Evolutionary conservation across 306 rosid genomes (phyloP), one percentile per base, ranked within the genome.

Genomic region (Vicia villosa): DNA sequence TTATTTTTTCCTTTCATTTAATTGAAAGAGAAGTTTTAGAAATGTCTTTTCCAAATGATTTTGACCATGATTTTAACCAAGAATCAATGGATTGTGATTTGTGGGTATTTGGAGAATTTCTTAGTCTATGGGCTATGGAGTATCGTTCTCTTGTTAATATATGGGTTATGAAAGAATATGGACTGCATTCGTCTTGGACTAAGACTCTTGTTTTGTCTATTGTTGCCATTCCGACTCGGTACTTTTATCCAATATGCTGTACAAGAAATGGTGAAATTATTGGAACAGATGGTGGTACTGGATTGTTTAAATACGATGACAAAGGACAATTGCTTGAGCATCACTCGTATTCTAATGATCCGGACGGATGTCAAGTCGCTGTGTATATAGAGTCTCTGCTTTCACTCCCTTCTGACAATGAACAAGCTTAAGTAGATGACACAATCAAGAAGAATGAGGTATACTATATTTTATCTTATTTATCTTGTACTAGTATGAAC

Each of bases 101-200:
- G 59, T 16, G 66, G 28, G 41, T 76, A 17, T 21, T 38, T 57
- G 70, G 77, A 9, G 74, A 56, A 58, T 64, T 17, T 26, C 45
- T 70, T 5, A 37, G 69, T 10, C 5, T 74, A 1, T 52, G 9
- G 7, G 19, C 15, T 36, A 0, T 10, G 13, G 10, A 3, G 9
- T 6, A 47, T 15, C 3, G 9, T 16, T 1, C 4, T 1, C 6
- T 21, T 52, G 10, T 20, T 10, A 73, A 63, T 0, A 55, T 74
- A 69, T 74, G 83, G 69, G 40, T 63, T 5, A 69, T 74, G 83
- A 8, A 69, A 38, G 69, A 79, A 45, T 69, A 79, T n/a, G 28
- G 14, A 34, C 56, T 56, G 69, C 36, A 19, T 16, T 63, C 77
- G 4, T 80, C 77, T 47, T 80, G 83, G 80, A 69, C 21, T 6